These are phyloP conservation scores for Aspergillus sp. DNA, from an alignment of 2,329 filamentous ascomycete genomes.

Conservation along the genomic window DNA sequence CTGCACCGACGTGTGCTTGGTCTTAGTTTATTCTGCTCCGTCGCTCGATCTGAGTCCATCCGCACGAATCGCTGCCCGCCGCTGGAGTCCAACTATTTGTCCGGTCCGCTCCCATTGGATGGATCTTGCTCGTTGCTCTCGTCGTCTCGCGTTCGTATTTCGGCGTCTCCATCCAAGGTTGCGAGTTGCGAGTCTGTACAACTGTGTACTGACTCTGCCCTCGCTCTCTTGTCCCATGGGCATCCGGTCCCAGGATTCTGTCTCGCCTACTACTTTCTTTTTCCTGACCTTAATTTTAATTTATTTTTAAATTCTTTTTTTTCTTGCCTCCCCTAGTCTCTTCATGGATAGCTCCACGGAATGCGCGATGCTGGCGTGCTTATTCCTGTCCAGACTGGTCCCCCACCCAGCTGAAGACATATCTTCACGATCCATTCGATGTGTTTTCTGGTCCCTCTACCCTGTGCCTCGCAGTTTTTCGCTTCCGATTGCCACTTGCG, in stretches of 20 bases:
- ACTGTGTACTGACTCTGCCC: background rate
- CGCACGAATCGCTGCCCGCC: constrained; percentile 2
- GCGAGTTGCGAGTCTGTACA: background rate
- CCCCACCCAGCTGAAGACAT: constrained; percentile 15
- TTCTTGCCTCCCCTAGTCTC: constrained; percentile 12
- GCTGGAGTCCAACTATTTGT: background rate
- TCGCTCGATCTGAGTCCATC: constrained; percentile 3
- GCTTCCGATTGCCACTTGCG: constrained; percentile 17
- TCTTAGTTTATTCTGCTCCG: constrained; percentile 12
- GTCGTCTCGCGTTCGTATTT: constrained; percentile 9
- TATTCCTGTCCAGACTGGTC: constrained; percentile 13
- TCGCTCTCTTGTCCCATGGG: background rate
- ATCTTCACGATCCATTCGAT: constrained; percentile 9
- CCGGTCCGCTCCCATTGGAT: constrained; percentile 5
- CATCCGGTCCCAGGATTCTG: constrained; percentile 1
- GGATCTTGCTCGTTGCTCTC: background rate
- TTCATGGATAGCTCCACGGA: constrained; percentile 15
- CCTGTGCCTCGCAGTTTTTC: constrained; percentile 17
- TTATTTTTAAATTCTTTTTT: constrained; percentile 1
- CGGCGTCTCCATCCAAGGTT: background rate
- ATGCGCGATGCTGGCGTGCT: constrained; percentile 16
- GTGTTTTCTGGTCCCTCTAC: constrained; percentile 4
- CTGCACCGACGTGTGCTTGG: constrained; percentile 13
- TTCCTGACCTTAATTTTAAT: background rate
- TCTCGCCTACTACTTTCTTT: constrained; percentile 2